Percentiles rank a stretch among this genome's conserved stretches.
These are phyloP conservation scores for Aspergillus aculeatus DNA, from an alignment of 2,329 filamentous ascomycete genomes.

Conservation along the genomic window DNA sequence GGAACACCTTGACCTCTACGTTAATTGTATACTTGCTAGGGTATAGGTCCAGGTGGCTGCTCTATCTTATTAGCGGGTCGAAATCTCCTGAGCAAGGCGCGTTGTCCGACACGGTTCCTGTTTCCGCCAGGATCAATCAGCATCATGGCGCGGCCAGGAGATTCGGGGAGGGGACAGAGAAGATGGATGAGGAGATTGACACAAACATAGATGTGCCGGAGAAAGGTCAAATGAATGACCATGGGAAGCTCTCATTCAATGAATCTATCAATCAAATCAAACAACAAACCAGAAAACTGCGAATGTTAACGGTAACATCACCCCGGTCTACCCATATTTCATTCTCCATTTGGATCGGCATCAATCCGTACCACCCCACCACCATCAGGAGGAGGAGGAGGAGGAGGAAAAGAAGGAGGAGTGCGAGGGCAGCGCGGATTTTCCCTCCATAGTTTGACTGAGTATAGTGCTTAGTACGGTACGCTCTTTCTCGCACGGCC, in stretches of 20 bases:
- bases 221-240: neutral
- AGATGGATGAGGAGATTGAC: neutral
- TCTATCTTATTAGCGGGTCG: neutral
- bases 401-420: neutral
- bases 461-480: too few species aligned
- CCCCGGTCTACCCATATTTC: neutral
- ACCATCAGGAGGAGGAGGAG: conserved; percentile 16
- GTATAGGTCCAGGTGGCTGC: neutral
- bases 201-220: neutral
- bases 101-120: neutral
- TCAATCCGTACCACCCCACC: conserved; percentile 23
- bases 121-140: neutral
- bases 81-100: neutral
- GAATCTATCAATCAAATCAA: neutral
- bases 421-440: neutral
- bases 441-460: too few species aligned
- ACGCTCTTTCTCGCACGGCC: conserved; percentile 18
- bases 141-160: neutral
- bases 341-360: conserved; percentile 30
- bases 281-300: neutral
- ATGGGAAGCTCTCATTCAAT: too few species aligned
- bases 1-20: neutral
- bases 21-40: neutral
- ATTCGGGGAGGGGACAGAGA: neutral
- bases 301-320: neutral